Base-by-base conservation (phyloP, 345 rosid genomes). In the Eucalyptus marginata region DNA sequence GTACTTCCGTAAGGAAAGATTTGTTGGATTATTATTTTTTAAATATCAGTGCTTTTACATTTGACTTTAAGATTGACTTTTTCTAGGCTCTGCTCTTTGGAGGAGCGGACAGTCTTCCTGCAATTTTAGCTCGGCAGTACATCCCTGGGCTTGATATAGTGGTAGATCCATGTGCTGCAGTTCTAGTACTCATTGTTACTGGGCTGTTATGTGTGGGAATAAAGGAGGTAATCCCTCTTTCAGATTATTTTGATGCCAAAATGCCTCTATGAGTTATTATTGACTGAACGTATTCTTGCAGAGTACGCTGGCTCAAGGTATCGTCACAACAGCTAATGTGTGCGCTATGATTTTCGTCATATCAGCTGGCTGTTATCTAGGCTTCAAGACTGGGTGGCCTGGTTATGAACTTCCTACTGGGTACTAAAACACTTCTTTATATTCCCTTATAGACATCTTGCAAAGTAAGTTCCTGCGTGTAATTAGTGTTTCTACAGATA, bases 141-240 rank as follows among this genome's bases (percentile, higher is more conserved):
- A 96, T 98, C 89, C 99, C 98, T 68, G 96, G 96, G 81, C 94
- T 98, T 85, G 98, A 94, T 88, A 84, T 98, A 89, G 94, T 94
- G 90, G 97, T 98, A 54, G 99, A 98, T 87, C 99, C 99, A 20
- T 96, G 98, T 93, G 98, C 99, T 88, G 95, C 97, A 87, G 22
- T 95, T 90, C 92, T 98, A 58, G 99, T 98, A 40, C 89, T 96
- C 87, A 31, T 95, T 64, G 99, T 96, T 56, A 95, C 98, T 58
- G 99, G 98, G 91, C 96, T 98, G 76, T 90, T 98, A 94, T 98
- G 99, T 49, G 91, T 94, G 68, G 99, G 99, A 92, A 97, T 98
- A 89, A 98, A 98, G 94, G 99, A 98, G 99, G 99, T 97, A 92
- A 18, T 58, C 50, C 46, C 40, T 33, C 33, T 43, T 54, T 54